A percentile compares a stretch with the other conserved stretches of the same genome.
Conservation (phyloP, 2,329 filamentous ascomycete genomes). For the Phyllosticta citrichinensis region DNA sequence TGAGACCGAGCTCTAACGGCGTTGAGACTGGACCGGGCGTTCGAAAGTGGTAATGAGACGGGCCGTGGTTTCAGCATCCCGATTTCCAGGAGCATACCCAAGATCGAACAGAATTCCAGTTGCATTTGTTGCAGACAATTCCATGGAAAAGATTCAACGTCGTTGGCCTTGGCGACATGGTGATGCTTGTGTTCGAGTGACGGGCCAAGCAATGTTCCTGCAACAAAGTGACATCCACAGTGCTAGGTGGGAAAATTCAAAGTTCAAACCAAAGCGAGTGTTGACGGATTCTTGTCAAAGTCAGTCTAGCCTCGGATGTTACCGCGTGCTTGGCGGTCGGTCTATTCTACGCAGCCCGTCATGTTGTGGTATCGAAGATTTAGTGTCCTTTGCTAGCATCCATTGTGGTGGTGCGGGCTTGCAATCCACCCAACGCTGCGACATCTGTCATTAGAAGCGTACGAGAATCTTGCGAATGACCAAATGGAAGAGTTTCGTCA, state of each 20-base stretch:
- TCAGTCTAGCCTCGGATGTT: background rate
- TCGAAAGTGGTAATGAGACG: background rate
- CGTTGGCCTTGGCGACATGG: background rate
- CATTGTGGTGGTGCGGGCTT: background rate
- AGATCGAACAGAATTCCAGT: background rate
- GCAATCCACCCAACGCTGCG: background rate
- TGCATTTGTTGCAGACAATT: background rate
- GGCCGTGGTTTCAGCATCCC: background rate
- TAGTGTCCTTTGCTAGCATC: background rate
- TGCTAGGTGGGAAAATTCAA: background rate
- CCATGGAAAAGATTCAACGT: background rate
- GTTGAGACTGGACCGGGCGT: background rate
- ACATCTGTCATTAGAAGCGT: background rate
- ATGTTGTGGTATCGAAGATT: background rate
- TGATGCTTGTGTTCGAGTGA: background rate
- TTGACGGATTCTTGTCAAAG: background rate
- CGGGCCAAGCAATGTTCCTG: background rate
- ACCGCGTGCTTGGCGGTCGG: background rate
- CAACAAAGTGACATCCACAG: background rate
- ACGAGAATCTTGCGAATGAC: background rate
- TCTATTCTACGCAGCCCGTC: background rate
- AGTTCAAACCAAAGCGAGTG: background rate
- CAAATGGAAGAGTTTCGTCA: background rate
- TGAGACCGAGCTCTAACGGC: slow-evolving; percentile 7
- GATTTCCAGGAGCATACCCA: background rate